Base-by-base conservation (phyloP, 257 asterid genomes). In the Gardenia jasminoides region DNA sequence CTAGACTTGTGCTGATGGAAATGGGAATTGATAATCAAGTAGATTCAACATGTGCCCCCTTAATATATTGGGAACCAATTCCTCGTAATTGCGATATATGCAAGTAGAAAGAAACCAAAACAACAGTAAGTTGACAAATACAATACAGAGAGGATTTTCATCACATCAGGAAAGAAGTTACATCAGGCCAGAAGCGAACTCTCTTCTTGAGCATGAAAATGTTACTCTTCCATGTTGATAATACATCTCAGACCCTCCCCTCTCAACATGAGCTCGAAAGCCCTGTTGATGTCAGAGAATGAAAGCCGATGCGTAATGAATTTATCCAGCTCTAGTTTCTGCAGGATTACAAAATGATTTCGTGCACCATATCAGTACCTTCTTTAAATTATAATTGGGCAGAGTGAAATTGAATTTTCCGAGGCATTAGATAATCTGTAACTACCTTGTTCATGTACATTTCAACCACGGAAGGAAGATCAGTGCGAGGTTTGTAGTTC, bases 381-480 rank as follows among this genome's bases (percentile, higher is more conserved):
- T 17, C 48, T 46, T 46, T 46, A 12, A 12, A 46, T 46, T 12
- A 46, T 46, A 46, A 73, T 9, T 15, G 3, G 30, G 66, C 28
- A 52, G 20, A 75, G 39, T n/a, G 22, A 43, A 15, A 61, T 52
- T 36, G 47, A 62, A 75, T 61, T 4, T 62, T 61, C 43, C 11
- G 43, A 58, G 46, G 62, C 30, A 3, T 10, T 0, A 61, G 56
- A 50, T 11, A 72, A 58, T 56, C 12, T 12, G 17, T 28, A 33
- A 31, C 43, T 65, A 84, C 91, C 72, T 86, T 86, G 68, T 83
- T 84, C 89, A 88, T 83, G 78, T 85, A 88, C 85, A 78, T 79
- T 50, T 88, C 90, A 20, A 88, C 89, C 2, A 85, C 92, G 7
- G 84, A 83, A 39, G 92, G 92, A 52, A 88, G 79, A 61, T 86